phyloP scores from a whole-genome alignment of 305 asterid genomes.

The Fraxinus sp. region DNA sequence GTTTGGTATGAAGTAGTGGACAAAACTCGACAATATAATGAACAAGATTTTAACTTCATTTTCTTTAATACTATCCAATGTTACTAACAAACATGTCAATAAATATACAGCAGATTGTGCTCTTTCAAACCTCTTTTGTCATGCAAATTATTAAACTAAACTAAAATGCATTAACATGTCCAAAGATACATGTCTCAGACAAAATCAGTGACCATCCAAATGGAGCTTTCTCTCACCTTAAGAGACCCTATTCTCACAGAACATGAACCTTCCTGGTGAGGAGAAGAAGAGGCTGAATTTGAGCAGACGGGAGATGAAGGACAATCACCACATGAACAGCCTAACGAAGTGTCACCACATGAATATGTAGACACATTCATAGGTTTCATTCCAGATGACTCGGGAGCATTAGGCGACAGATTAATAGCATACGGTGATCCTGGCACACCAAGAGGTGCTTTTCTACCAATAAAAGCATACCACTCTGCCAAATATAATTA shows the following conservation, averaged over 20 bases:
- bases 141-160: not conserved
- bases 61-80: not conserved
- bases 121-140: not conserved
- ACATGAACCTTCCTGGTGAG: constrained; percentile 71
- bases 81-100: not conserved
- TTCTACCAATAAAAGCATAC: constrained; percentile 84
- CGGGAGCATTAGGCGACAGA: constrained; percentile 64
- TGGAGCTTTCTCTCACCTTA: constrained; percentile 51
- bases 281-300: constrained; percentile 55
- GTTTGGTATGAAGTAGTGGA: not conserved
- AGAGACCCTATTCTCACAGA: constrained; percentile 78
- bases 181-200: constrained; percentile 1
- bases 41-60: not conserved
- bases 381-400: constrained; percentile 76
- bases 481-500: constrained; percentile 64
- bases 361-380: constrained; percentile 87
- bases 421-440: constrained; percentile 95
- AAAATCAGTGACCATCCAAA: constrained; percentile 10
- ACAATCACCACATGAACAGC: constrained; percentile 99
- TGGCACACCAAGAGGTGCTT: constrained; percentile 65
- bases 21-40: not conserved
- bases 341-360: constrained; percentile 88
- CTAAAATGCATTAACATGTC: not conserved
- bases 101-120: not conserved
- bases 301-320: constrained; percentile 80